Conservation (phyloP, 495 filamentous ascomycete species). For the Hypoxylon perforatum region DNA sequence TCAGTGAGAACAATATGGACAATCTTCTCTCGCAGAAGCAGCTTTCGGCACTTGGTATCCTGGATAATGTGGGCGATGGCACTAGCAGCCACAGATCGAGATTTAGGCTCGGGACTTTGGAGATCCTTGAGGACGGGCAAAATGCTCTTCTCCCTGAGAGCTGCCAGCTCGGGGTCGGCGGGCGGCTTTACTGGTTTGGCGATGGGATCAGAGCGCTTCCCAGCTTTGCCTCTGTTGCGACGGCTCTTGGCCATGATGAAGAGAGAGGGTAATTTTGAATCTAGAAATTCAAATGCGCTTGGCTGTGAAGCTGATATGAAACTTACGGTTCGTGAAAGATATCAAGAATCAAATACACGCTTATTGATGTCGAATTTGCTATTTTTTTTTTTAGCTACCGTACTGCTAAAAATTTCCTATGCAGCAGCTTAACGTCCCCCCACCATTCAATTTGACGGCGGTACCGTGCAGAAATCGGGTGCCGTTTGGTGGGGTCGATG, state of each 20-base stretch:
- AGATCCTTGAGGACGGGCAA: conserved; percentile 67
- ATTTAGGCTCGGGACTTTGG: conserved; percentile 64
- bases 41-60: conserved; percentile 65
- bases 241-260: conserved; percentile 57
- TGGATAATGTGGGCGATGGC: conserved; percentile 69
- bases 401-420: conserved; percentile 15
- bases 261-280: not conserved
- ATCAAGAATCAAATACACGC: too few species aligned
- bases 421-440: conserved; percentile 25
- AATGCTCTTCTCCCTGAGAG: conserved; percentile 66
- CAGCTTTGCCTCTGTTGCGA: conserved; percentile 49
- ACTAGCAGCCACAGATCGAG: conserved; percentile 61
- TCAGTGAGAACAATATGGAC: conserved; percentile 69
- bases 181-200: conserved; percentile 63
- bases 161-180: conserved; percentile 65
- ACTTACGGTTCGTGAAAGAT: too few species aligned
- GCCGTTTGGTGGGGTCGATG: conserved; percentile 34
- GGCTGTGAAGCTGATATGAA: not conserved
- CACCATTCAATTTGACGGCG: conserved; percentile 21
- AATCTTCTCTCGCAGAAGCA: conserved; percentile 69
- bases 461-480: not conserved
- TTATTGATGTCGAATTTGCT: not conserved
- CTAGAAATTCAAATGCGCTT: not conserved
- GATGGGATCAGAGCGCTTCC: conserved; percentile 57
- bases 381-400: not conserved